Evolutionary conservation across 2,329 filamentous ascomycete genomes (phyloP), one percentile per base, ranked within the genome.

Genomic region (Aspergillus ochraceus): DNA sequence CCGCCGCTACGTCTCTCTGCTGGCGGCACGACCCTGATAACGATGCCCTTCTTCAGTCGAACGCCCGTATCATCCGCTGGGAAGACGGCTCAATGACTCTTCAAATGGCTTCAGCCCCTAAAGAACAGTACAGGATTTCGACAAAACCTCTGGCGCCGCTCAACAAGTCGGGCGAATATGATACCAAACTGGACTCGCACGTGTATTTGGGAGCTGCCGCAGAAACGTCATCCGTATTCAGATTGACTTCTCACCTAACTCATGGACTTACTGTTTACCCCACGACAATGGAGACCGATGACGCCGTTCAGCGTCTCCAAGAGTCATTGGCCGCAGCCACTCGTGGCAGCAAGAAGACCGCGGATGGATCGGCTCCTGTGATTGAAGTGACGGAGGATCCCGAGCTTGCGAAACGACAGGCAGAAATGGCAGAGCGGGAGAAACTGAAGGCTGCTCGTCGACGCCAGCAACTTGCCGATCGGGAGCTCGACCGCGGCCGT

Each of bases 61-160:
- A 89, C 67, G 85, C 86, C 11, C 85, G 87, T 46, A 80, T 89
- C 54, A 79, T 89, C 53, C 82, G 84, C 63, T 90, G 87, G 87
- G 87, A 86, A 19, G 87, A 90, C 67, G 87, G 87, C 42, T 88
- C 84, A 4, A 74, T 89, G 51, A 89, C 87, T 2, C 77, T 90
- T 4, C 87, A 90, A 67, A 79, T 89, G 42, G 87, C 86, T 24
- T 87, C 84, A 14, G 82, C 86, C 42, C 84, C 86, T 1, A 80
- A 76, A 39, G 82, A 83, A 58, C 86, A 88, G 66, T 88, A 87
- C 72, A 80, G 83, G 61, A 83, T 88, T 58, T 75, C 83, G 60
- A 79, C 83, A 39, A 85, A 86, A 69, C 74, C 84, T 50, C 79
- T 89, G 54, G 84, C 83, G 32, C 84, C 85, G 63, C 79, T 84